phyloP scores from a whole-genome alignment of 2,329 filamentous ascomycete species.

The Xylariaceae sp. region DNA sequence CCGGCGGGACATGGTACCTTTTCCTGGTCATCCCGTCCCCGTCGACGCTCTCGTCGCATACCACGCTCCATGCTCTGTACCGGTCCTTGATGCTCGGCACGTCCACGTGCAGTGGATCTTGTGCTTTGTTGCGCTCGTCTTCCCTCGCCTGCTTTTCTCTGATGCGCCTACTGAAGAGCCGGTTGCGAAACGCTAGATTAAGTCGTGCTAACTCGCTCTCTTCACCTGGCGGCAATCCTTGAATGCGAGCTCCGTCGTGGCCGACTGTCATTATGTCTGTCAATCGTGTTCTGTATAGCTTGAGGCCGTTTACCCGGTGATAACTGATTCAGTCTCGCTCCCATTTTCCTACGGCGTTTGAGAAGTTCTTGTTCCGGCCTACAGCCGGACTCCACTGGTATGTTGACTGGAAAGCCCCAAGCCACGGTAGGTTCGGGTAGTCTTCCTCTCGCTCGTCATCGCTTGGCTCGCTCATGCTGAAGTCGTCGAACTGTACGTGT shows the following conservation, averaged over 20 bases:
- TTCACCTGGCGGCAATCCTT: neutral
- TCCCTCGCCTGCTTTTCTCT: slow-evolving; percentile 6
- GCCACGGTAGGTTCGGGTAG: slow-evolving; percentile 1
- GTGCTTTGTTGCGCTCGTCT: slow-evolving; percentile 4
- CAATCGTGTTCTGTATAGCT: slow-evolving; percentile 2
- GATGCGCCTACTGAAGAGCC: neutral
- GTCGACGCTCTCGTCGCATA: slow-evolving; percentile 12
- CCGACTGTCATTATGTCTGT: neutral
- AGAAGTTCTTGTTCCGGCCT: rapidly evolving
- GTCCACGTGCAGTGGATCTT: slow-evolving; percentile 14
- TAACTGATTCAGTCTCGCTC: neutral
- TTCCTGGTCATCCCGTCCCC: slow-evolving; percentile 12
- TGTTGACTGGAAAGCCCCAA: neutral
- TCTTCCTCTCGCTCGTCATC: slow-evolving; percentile 13
- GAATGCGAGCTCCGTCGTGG: neutral
- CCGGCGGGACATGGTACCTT: slow-evolving; percentile 11
- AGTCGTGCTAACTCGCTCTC: neutral
- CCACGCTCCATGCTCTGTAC: slow-evolving; percentile 19
- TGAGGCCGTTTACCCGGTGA: neutral
- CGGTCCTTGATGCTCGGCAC: slow-evolving; percentile 2
- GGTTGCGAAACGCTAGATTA: neutral
- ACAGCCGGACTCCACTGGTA: neutral
- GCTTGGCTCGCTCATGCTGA: slow-evolving; percentile 14
- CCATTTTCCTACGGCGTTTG: neutral
- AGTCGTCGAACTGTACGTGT: neutral